Conservation (phyloP, 192 early-diverging fungal species). For the Bifiguratus adelaidae region DNA sequence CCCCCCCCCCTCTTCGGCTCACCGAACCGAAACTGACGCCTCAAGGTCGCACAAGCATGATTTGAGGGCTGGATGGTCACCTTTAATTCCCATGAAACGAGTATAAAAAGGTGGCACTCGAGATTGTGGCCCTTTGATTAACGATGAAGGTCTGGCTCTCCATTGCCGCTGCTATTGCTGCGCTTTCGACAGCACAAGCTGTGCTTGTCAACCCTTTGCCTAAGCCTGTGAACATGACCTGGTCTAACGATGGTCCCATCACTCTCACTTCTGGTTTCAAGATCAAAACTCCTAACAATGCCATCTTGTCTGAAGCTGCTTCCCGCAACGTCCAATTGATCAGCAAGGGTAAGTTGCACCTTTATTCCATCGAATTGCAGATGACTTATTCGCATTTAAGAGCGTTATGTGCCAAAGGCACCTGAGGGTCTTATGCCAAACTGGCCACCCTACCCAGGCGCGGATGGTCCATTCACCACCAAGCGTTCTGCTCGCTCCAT, state of each 20-base stretch:
- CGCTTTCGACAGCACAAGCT: constrained; percentile 16
- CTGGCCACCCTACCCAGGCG: too few species aligned
- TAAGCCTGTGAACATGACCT: constrained; percentile 15
- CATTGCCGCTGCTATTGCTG: constrained; percentile 24
- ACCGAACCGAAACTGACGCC: too few species aligned
- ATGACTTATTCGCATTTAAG: too few species aligned
- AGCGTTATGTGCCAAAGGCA: too few species aligned
- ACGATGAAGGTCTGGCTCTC: too few species aligned
- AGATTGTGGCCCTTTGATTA: too few species aligned
- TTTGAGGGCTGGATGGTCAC: too few species aligned
- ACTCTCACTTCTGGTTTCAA: constrained; percentile 12
- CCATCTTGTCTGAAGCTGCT: constrained; percentile 30
- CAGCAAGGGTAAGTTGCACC: constrained; percentile 31
- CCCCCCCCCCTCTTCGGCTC: too few species aligned
- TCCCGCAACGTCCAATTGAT: constrained; percentile 40
- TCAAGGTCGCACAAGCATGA: too few species aligned
- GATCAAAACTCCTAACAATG: constrained; percentile 12
- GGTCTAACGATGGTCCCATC: constrained; percentile 20
- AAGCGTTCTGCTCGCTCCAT: constrained; percentile 8
- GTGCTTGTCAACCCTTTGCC: constrained; percentile 31
- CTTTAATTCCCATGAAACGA: too few species aligned
- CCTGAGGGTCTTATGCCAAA: too few species aligned
- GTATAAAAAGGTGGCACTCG: too few species aligned
- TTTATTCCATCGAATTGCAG: constrained; percentile 22
- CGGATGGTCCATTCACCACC: constrained; percentile 14